Conservation (phyloP, 805 yeast genomes). For the Kockiozyma suomiensis region DNA sequence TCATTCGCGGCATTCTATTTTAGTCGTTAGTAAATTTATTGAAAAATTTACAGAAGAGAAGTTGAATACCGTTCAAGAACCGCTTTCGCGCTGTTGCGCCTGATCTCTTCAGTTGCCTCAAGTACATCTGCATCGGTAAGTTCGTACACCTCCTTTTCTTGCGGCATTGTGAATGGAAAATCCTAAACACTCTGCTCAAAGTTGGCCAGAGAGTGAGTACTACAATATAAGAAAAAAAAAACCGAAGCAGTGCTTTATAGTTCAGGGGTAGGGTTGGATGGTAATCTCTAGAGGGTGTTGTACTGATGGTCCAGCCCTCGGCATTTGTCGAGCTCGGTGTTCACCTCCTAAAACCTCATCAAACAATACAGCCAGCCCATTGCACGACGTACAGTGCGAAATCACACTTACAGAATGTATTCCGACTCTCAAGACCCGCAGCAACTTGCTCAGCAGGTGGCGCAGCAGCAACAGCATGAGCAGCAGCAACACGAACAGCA, state of each 20-base stretch:
- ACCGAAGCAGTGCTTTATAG: background rate
- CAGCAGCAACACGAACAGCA: slow-evolving; percentile 12
- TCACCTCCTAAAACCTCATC: no score
- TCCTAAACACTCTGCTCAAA: background rate
- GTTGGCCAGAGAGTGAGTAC: background rate
- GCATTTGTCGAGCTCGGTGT: no score
- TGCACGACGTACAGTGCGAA: background rate
- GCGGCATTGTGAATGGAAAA: background rate
- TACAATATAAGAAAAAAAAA: background rate
- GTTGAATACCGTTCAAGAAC: background rate
- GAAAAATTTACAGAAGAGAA: no score
- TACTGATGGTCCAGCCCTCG: background rate
- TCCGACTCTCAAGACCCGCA: slow-evolving; percentile 8
- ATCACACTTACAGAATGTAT: background rate
- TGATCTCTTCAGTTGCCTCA: background rate
- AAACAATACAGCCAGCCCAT: no score
- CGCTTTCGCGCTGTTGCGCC: background rate
- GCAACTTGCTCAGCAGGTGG: slow-evolving; percentile 9
- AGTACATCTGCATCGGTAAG: slow-evolving; percentile 8
- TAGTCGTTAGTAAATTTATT: no score
- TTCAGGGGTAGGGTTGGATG: background rate
- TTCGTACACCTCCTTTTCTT: background rate
- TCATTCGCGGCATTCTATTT: slow-evolving; percentile 1
- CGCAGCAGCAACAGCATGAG: slow-evolving; percentile 13
- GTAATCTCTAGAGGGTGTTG: background rate